Base-by-base conservation (phyloP, 371 early-diverging fungal genomes). In the Saksenaea vasiformis region DNA sequence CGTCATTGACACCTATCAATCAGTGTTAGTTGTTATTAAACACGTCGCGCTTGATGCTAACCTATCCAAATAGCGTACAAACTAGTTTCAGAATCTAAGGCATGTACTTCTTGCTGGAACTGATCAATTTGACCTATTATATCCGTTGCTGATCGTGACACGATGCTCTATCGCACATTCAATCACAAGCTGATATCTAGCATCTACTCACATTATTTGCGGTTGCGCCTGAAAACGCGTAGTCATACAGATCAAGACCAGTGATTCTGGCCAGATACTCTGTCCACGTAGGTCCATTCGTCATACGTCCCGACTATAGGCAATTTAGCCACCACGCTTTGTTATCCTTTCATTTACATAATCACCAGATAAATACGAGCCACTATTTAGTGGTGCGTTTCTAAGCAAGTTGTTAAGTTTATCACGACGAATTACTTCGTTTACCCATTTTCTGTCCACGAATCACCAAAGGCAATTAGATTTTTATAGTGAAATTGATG, bases 381-480 rank as follows among this genome's bases (percentile, higher is more conserved):
- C 15, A 10, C 13, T 1, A n/a, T 7, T 55, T 3, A 71, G 37
- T 34, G 61, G 67, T 8, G 31, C 65, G n/a, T 58, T 27, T 7
- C 63, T 70, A 43, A 15, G 24, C 14, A 39, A 26, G 24, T 7
- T 14, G 9, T 9, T 19, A n/a, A 27, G 14, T 31, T 8, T 17
- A 27, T 27, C 44, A 22, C 34, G 0, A 3, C 9, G 19, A 43
- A 24, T 9, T 27, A 24, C 1, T 8, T 17, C 13, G 5, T 57
- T 53, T 59, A 72, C 63, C 73, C 73, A 35, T 72, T 72, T 5
- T 64, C 66, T 35, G 73, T 62, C 66, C 67, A 72, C 10, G 69
- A 69, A 51, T 72, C 69, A 22, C 73, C 73, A 62, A 72, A 72
- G 24, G 57, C 34, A 26, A 70, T 60, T 5, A 70, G 22, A 1